phyloP scores from a whole-genome alignment of 768 basidiomycete species.

The Gloeostereum incarnatum region DNA sequence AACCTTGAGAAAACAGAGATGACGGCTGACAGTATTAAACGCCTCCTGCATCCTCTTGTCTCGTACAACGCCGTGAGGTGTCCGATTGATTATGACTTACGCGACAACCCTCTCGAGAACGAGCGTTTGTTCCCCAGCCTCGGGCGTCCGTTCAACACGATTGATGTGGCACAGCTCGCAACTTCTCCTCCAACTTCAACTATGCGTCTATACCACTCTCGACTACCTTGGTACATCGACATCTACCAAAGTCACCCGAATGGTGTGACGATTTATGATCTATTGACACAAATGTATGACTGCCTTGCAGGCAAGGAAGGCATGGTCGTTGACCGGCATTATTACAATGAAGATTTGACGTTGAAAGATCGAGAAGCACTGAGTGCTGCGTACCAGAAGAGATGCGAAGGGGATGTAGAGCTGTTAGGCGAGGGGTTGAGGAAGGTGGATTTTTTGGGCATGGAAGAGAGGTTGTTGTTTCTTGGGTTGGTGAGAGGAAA shows the following conservation, averaged over 20 bases:
- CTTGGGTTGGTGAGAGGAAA: constrained; percentile 43
- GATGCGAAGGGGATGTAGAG: constrained; percentile 28
- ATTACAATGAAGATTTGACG: constrained; percentile 47
- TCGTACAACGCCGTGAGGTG: constrained; percentile 19
- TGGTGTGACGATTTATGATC: constrained; percentile 52
- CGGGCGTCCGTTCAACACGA: constrained; percentile 27
- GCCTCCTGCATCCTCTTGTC: constrained; percentile 20
- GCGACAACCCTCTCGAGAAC: constrained; percentile 21
- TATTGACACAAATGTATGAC: constrained; percentile 40
- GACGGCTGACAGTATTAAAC: constrained; percentile 19
- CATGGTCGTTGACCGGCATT: constrained; percentile 43
- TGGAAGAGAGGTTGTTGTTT: constrained; percentile 29
- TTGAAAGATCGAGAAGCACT: constrained; percentile 33
- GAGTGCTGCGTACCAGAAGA: constrained; percentile 29
- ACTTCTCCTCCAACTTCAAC: constrained; percentile 37
- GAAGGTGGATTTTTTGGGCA: constrained; percentile 53
- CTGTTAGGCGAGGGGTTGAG: constrained; percentile 33
- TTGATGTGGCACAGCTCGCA: constrained; percentile 46
- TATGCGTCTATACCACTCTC: constrained; percentile 49
- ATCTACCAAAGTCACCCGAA: constrained; percentile 31
- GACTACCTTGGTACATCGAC: constrained; percentile 64
- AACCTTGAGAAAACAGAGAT: constrained; percentile 6
- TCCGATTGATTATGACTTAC: constrained; percentile 41
- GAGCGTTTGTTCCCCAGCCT: constrained; percentile 36
- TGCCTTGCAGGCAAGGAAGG: constrained; percentile 28